Conservation (phyloP, 306 rosid genomes). For the Fagus sylvatica region DNA sequence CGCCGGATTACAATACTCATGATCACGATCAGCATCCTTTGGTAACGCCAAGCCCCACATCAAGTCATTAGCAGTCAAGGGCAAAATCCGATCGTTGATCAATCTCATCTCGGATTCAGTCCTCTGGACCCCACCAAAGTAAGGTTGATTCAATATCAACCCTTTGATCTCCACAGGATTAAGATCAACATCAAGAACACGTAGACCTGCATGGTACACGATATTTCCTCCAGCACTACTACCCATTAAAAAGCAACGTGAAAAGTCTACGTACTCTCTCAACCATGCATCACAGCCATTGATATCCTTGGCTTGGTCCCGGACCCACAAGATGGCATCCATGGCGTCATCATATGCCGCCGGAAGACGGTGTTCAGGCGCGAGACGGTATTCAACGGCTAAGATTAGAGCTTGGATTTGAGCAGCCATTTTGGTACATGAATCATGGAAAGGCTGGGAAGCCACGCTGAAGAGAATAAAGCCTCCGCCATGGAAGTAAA, state of each 20-base stretch:
- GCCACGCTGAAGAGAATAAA: constrained; percentile 63
- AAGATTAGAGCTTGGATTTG: constrained; percentile 33
- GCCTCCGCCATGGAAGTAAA: constrained; percentile 88
- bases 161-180: constrained; percentile 47
- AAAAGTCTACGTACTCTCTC: constrained; percentile 43
- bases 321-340: constrained; percentile 52
- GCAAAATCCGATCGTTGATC: constrained; percentile 44
- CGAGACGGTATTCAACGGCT: constrained; percentile 75
- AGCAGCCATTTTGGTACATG: constrained; percentile 35
- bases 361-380: constrained; percentile 87
- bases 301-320: constrained; percentile 29
- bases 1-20: constrained; percentile 62
- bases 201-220: constrained; percentile 56
- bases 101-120: constrained; percentile 50
- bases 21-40: constrained; percentile 55
- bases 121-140: constrained; percentile 55
- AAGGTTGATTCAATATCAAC: constrained; percentile 46
- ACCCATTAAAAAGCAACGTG: constrained; percentile 55
- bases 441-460: constrained; percentile 47
- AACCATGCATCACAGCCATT: constrained; percentile 57
- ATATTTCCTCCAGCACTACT: constrained; percentile 66
- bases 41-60: constrained; percentile 68
- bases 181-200: constrained; percentile 41
- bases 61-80: constrained; percentile 53
- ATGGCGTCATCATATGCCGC: constrained; percentile 77